These are phyloP conservation scores for Gloeopeniophorella convolvens DNA, from an alignment of 768 basidiomycete species.

Conservation along the genomic window DNA sequence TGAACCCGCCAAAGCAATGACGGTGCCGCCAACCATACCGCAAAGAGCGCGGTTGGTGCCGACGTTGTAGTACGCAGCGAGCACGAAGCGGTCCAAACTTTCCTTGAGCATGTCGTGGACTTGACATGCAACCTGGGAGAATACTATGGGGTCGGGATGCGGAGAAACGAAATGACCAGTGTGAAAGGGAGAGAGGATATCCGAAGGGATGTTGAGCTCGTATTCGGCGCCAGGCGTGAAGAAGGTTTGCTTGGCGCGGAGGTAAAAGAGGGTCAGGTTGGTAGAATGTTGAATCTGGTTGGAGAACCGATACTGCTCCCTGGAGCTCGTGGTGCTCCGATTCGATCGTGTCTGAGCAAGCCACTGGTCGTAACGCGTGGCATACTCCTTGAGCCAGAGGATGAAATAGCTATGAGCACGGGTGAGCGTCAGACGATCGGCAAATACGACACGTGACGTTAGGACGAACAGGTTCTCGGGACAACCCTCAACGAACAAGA, in stretches of 20 bases:
- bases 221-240: conserved; percentile 65
- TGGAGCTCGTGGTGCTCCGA: conserved; percentile 8
- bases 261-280: conserved; percentile 64
- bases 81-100: conserved; percentile 59
- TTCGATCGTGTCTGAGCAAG: conserved; percentile 18
- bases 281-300: conserved; percentile 23
- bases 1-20: conserved; percentile 42
- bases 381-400: conserved; percentile 79
- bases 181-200: conserved; percentile 45
- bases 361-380: conserved; percentile 40
- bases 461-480: conserved; percentile 64
- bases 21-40: conserved; percentile 57
- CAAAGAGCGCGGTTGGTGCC: conserved; percentile 65
- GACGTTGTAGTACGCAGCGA: conserved; percentile 63
- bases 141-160: conserved; percentile 62
- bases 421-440: conserved; percentile 1
- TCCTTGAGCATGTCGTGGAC: conserved; percentile 53
- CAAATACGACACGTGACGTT: neutral
- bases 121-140: conserved; percentile 52
- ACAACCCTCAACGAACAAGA: conserved; percentile 68
- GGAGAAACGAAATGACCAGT: conserved; percentile 40
- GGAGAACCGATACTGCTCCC: conserved; percentile 18
- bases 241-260: conserved; percentile 76
- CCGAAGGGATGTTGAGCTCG: conserved; percentile 65
- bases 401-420: conserved; percentile 57